Base-by-base conservation (phyloP, 129 eudicot species). In the Tagetes patula region DNA sequence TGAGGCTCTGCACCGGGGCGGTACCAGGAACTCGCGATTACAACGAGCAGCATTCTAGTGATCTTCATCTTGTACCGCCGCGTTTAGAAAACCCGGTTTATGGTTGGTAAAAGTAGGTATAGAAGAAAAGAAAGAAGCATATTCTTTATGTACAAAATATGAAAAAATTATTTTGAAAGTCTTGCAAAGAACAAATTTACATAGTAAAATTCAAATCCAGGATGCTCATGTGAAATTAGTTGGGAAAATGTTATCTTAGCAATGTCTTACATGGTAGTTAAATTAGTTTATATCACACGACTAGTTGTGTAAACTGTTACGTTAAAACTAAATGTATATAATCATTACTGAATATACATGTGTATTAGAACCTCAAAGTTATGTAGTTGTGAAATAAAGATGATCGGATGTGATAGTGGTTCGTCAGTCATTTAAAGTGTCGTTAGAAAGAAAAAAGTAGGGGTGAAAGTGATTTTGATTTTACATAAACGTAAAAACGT, bases 1-100 rank as follows among this genome's bases (percentile, higher is more conserved):
- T 94, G 30, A 84, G 99, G 81, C 62, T 71, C 85, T 87, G 97
- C 65, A 86, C 96, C n/a, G 99, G 99, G 33, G 97, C 96, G 0
- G 88, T 78, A 2, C 96, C 99, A 0, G 89, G 91, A 30, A 86
- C 96, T 2, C 85, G 87, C 34, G 83, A 86, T 70, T 90, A 90
- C 45, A 82, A 80, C 54, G 77, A 67, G 65, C 89, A 90, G 70
- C 97, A 90, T 32, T 77, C 91, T 70, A 78, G 85, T 71, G 98
- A 94, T 85, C 87, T 94, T 56, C 77, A 81, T 82, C 79, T 94
- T 40, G 59, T 86, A 79, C 96, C 97, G 49, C 96, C 99, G 13
- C 96, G 86, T 58, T 96, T 94, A 14, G 90, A 85, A 67, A 84
- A 86, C 68, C 97, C 99, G 1, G 69, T 94, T 3, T 94, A 94